Percentiles rank a stretch among this genome's conserved stretches.
Evolutionary conservation across 306 rosid species (phyloP).

Genomic region (Dicorynia guianensis): DNA sequence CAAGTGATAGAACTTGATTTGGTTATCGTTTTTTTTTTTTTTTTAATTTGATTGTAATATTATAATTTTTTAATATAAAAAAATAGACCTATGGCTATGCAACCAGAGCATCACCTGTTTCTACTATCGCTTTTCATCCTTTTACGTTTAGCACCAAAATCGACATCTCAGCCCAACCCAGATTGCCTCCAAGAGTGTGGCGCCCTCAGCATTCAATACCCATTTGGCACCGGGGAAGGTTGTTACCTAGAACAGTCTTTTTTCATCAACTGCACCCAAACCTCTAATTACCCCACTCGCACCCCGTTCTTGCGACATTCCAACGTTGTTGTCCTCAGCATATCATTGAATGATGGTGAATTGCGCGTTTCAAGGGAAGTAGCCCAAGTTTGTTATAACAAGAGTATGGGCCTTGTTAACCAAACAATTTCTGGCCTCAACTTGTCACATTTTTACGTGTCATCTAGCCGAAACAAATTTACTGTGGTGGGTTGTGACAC

Average conservation of each 20-base stretch:
- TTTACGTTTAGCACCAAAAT: not conserved
- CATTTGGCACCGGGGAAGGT: conserved; percentile 13
- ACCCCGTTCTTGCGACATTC: not conserved
- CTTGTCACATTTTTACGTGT: not conserved
- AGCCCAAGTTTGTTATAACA: not conserved
- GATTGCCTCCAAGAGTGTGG: conserved; percentile 2
- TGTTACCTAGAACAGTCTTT: not conserved
- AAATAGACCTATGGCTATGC: no score
- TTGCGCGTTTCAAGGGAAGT: not conserved
- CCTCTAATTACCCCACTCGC: not conserved
- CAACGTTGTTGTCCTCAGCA: not conserved
- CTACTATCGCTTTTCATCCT: not conserved
- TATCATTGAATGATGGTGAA: not conserved
- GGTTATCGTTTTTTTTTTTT: no score
- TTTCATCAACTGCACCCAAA: not conserved
- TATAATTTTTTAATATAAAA: no score
- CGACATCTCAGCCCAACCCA: not conserved
- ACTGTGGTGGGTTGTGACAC: conserved; percentile 17
- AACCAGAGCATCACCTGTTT: no score
- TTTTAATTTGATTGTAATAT: no score
- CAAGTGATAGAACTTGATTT: no score
- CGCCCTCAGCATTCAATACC: not conserved
- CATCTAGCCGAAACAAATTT: not conserved
- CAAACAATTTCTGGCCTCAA: not conserved
- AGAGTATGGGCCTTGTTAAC: no score